These are phyloP conservation scores for Yamadazyma atmosphaerica DNA, from an alignment of 1,139 yeast species.

Conservation along the genomic window DNA sequence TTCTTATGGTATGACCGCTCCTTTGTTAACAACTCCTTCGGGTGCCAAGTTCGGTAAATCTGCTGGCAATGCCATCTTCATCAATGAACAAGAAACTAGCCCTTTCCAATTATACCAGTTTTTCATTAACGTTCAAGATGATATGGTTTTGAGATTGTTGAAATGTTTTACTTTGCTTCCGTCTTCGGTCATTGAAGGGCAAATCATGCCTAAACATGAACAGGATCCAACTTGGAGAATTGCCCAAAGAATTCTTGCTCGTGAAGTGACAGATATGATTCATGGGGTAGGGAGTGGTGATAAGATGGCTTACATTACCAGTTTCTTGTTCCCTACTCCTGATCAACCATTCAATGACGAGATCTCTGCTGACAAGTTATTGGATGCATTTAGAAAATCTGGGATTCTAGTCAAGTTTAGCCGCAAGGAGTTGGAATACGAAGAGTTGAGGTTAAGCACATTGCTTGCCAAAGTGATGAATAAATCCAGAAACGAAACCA, in stretches of 20 bases:
- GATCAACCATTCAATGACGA: slow-evolving; percentile 49
- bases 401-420: slow-evolving; percentile 51
- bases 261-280: slow-evolving; percentile 81
- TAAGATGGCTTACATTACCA: slow-evolving; percentile 62
- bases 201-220: slow-evolving; percentile 51
- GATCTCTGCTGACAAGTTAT: slow-evolving; percentile 52
- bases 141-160: slow-evolving; percentile 66
- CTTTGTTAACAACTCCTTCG: slow-evolving; percentile 79
- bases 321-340: slow-evolving; percentile 64
- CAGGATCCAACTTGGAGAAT: slow-evolving; percentile 59
- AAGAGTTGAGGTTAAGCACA: slow-evolving; percentile 43
- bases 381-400: slow-evolving; percentile 61
- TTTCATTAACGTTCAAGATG: slow-evolving; percentile 79
- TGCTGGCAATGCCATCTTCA: slow-evolving; percentile 95
- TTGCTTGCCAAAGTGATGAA: slow-evolving; percentile 38
- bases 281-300: slow-evolving; percentile 82
- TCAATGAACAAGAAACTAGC: slow-evolving; percentile 68
- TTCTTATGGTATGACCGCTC: slow-evolving; percentile 84
- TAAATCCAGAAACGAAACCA: slow-evolving; percentile 53
- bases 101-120: slow-evolving; percentile 86
- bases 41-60: slow-evolving; percentile 97
- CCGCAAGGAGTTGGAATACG: slow-evolving; percentile 34
- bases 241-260: slow-evolving; percentile 78
- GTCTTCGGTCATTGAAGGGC: slow-evolving; percentile 50
- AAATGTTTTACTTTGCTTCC: slow-evolving; percentile 82